Conservation (phyloP, 192 early-diverging fungal species). For the Umbelopsis vinacea region DNA sequence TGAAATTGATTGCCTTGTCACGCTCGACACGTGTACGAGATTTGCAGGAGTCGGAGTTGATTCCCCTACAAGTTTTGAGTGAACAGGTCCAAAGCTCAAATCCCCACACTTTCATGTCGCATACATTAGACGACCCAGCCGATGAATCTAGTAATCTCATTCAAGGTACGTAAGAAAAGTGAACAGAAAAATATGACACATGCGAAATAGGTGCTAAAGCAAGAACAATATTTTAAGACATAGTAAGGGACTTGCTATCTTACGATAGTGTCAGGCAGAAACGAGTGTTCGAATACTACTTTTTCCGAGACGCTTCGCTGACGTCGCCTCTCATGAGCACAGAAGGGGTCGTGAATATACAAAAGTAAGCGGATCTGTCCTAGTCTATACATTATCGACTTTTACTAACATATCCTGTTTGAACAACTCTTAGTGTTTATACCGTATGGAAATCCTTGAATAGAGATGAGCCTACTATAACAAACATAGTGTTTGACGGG, state of each 20-base stretch:
- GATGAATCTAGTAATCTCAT: slow-evolving; percentile 12
- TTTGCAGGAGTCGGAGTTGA: background rate
- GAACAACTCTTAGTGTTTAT: slow-evolving; percentile 25
- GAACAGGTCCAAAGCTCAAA: background rate
- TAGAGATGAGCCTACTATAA: slow-evolving; percentile 37
- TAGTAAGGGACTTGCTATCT: slow-evolving; percentile 51
- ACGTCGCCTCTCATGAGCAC: slow-evolving; percentile 54
- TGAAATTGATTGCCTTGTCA: background rate
- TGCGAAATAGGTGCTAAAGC: too few species aligned
- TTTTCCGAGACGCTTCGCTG: slow-evolving; percentile 52
- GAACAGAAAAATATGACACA: background rate
- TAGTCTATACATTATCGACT: background rate
- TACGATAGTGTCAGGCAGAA: slow-evolving; percentile 55
- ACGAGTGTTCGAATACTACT: slow-evolving; percentile 56
- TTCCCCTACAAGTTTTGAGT: background rate
- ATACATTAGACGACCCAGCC: background rate
- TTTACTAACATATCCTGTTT: background rate
- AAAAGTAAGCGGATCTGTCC: slow-evolving; percentile 39
- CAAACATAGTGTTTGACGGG: slow-evolving; percentile 44
- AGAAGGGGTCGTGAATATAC: slow-evolving; percentile 53
- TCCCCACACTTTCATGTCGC: slow-evolving; percentile 6
- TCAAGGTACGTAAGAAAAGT: background rate
- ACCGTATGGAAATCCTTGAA: slow-evolving; percentile 43
- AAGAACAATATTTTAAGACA: slow-evolving; percentile 21
- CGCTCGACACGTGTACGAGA: slow-evolving; percentile 7